A percentile compares a stretch with the other conserved stretches of the same genome.
These are phyloP conservation scores for Annulohypoxylon stygium DNA, from an alignment of 495 filamentous ascomycete species.

Conservation along the genomic window DNA sequence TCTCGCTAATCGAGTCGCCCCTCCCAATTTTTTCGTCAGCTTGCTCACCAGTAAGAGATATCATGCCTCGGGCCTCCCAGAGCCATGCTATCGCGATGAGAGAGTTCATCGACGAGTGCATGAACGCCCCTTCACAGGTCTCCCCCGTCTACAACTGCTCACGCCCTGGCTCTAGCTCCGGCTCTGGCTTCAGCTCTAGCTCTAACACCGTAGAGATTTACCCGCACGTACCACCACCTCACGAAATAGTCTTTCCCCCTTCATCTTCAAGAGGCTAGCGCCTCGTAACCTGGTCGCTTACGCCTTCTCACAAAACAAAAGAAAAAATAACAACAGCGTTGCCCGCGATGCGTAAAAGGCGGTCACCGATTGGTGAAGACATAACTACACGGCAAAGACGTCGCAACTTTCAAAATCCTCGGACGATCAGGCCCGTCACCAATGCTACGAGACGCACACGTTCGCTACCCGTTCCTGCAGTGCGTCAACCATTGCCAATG, in stretches of 20 bases:
- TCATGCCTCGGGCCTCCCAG: slow-evolving; percentile 43
- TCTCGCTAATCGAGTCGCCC: slow-evolving; percentile 42
- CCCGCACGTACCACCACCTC: slow-evolving; percentile 41
- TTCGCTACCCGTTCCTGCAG: slow-evolving; percentile 38
- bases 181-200: not conserved
- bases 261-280: slow-evolving; percentile 46
- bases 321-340: slow-evolving; percentile 5
- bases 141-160: not conserved
- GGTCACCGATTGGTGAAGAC: slow-evolving; percentile 47
- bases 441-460: slow-evolving; percentile 40
- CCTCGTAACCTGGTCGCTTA: slow-evolving; percentile 41
- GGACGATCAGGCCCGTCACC: slow-evolving; percentile 39
- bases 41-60: slow-evolving; percentile 43
- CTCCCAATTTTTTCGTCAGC: slow-evolving; percentile 43
- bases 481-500: slow-evolving; percentile 42
- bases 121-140: slow-evolving; percentile 17
- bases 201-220: slow-evolving; percentile 23
- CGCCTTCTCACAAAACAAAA: slow-evolving; percentile 24
- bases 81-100: slow-evolving; percentile 40
- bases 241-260: slow-evolving; percentile 19
- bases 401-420: slow-evolving; percentile 39
- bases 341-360: slow-evolving; percentile 49
- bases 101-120: slow-evolving; percentile 45
- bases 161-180: not conserved
- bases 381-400: slow-evolving; percentile 35